A percentile compares a stretch with the other conserved stretches of the same genome.
Conservation (phyloP, 331 rosid species). For the Erythrophleum ivorense region DNA sequence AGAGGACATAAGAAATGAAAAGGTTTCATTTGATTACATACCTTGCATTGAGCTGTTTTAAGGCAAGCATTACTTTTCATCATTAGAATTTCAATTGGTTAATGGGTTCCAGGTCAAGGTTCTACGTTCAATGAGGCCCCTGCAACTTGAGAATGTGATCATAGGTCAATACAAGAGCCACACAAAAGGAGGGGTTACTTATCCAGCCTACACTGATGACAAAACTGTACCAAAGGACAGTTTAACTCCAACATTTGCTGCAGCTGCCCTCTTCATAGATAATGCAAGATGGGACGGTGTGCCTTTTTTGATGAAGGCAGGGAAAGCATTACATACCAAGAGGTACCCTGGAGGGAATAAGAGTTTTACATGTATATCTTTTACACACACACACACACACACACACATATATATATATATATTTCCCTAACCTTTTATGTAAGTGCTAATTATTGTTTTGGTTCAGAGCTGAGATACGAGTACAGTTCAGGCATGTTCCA, state of each 20-base stretch:
- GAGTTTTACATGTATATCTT: background rate
- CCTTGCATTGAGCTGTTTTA: conserved; percentile 33
- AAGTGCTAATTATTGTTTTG: conserved; percentile 28
- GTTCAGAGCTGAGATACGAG: conserved; percentile 88
- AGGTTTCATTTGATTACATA: conserved; percentile 54
- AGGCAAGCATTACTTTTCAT: background rate
- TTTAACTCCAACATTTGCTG: conserved; percentile 94
- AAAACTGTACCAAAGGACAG: conserved; percentile 84
- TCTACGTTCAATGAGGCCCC: conserved; percentile 88
- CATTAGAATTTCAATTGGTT: conserved; percentile 32
- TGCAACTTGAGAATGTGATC: conserved; percentile 66
- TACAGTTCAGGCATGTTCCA: conserved; percentile 92
- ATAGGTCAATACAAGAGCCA: conserved; percentile 91
- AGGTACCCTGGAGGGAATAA: conserved; percentile 46
- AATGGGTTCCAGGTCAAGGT: conserved; percentile 79
- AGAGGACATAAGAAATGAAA: conserved; percentile 93
- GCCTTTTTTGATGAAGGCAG: conserved; percentile 93
- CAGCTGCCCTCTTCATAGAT: conserved; percentile 89
- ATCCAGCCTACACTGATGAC: conserved; percentile 82
- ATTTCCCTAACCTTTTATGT: background rate
- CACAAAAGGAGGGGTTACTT: conserved; percentile 71
- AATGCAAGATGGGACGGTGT: conserved; percentile 98
- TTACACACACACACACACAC: no score
- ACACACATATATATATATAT: no score
- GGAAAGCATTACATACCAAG: conserved; percentile 85